A percentile compares a stretch with the other conserved stretches of the same genome.
These are phyloP conservation scores for Diatrype stigma DNA, from an alignment of 2,329 filamentous ascomycete genomes.

Conservation along the genomic window DNA sequence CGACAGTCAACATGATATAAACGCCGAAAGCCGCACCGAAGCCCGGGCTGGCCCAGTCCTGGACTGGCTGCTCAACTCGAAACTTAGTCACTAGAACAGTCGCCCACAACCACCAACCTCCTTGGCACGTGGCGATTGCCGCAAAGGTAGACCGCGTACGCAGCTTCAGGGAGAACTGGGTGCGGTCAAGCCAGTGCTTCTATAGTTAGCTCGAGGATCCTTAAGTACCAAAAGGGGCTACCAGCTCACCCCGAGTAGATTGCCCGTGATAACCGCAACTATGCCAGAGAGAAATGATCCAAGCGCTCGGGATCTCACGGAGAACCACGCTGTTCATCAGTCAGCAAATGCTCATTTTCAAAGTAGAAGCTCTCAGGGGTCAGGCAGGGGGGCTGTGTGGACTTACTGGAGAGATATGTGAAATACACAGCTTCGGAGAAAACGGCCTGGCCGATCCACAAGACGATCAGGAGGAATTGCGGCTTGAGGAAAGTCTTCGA, in stretches of 20 bases:
- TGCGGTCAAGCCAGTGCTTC: constrained; percentile 56
- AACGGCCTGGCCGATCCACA: constrained; percentile 67
- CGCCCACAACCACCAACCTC: constrained; percentile 70
- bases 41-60: constrained; percentile 60
- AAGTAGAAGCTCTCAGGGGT: not conserved
- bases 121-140: constrained; percentile 53
- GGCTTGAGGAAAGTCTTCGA: constrained; percentile 55
- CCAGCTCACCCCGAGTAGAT: constrained; percentile 55
- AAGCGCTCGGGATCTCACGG: constrained; percentile 63
- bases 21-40: constrained; percentile 65
- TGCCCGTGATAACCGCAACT: constrained; percentile 61
- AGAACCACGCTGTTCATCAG: constrained; percentile 53
- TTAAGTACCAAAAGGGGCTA: not conserved
- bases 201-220: constrained; percentile 4
- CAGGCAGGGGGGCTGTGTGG: too few species aligned
- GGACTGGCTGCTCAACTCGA: constrained; percentile 50
- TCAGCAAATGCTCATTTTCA: not conserved
- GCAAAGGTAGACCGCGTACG: constrained; percentile 54
- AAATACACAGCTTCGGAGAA: constrained; percentile 71
- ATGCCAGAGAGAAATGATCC: constrained; percentile 69
- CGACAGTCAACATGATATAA: constrained; percentile 62
- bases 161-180: constrained; percentile 46
- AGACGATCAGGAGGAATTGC: constrained; percentile 60
- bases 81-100: constrained; percentile 62
- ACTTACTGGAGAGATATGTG: constrained; percentile 54